Evolutionary conservation across 2,329 filamentous ascomycete genomes (phyloP).

Genomic region (Raffaelea deltoideospora): DNA sequence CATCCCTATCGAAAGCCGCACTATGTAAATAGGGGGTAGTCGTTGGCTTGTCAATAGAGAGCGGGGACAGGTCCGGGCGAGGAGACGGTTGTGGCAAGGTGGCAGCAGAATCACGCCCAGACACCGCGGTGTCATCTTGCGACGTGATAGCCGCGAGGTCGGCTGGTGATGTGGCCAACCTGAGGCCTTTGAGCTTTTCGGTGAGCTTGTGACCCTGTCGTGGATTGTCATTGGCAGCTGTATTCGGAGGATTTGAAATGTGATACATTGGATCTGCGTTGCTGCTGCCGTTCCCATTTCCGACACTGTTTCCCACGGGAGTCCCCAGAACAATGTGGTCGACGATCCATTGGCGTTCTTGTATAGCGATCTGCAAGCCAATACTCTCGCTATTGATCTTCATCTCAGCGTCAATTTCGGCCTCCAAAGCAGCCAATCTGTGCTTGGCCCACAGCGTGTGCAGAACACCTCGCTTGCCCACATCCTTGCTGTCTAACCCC

Average conservation of each 20-base stretch:
- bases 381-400: constrained; percentile 65
- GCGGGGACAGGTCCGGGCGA: background rate
- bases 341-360: constrained; percentile 77
- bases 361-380: constrained; percentile 66
- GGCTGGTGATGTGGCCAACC: constrained; percentile 56
- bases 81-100: background rate
- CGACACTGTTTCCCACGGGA: no score
- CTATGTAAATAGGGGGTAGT: no score
- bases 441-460: constrained; percentile 88
- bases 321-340: constrained; percentile 60
- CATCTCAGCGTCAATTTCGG: constrained; percentile 63
- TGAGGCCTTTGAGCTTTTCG: constrained; percentile 68
- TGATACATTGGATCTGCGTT: no score
- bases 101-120: background rate
- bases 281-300: no score
- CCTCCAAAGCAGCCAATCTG: constrained; percentile 56
- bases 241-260: constrained; percentile 11
- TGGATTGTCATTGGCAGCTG: constrained; percentile 32
- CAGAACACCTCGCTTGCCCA: constrained; percentile 65
- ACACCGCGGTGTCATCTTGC: constrained; percentile 28
- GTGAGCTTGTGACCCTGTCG: constrained; percentile 59
- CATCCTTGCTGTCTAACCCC: constrained; percentile 47
- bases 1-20: no score
- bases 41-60: no score
- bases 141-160: constrained; percentile 42